Evolutionary conservation across 441 rosid genomes (phyloP), one percentile per base, ranked within the genome.

Genomic region (Adansonia grandidieri): DNA sequence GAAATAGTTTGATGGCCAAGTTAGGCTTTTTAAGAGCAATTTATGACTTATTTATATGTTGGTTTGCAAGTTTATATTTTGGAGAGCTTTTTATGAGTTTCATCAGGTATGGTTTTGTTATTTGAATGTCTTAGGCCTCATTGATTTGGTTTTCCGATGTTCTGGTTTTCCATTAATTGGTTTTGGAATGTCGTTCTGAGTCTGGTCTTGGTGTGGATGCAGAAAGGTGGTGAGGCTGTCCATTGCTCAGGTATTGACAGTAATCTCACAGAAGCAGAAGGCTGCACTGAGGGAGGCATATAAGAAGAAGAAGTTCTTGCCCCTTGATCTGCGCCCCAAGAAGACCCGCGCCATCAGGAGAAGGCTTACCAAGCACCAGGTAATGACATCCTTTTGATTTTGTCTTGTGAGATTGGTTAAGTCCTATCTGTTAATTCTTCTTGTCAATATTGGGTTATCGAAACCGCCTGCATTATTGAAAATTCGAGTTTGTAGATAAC

Each of bases 241-340:
- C 0, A 94, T 94, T 3, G 99, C 98, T 0, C 98, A 94, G 83
- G 99, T 96, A 0, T 78, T 96, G 97, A 96, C 99, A 0, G 96
- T 96, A 57, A 88, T 87, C 13, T 94, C 99, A 0, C 99, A 96
- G 85, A 94, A 87, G 88, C 99, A 94, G 85, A 96, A 96, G 80
- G 79, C 91, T 20, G 97, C 92, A 0, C 79, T 96, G 19, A 91
- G 99, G 82, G 96, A 94, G 24, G 98, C 82, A 4, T 96, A 91
- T 83, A 91, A 93, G 90, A 91, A 94, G 50, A 96, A 91, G 88
- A 96, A 93, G 87, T 84, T 84, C 42, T 79, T 94, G 82, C 99
- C 99, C 1, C 99, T 96, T 20, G 98, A 96, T 85, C 87, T 96
- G 24, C 99, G 99, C 73, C 97, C 98, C 68, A 96, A 96, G 95